phyloP scores from a whole-genome alignment of 352 stramenopile species.

The Phytophthora aleatoria region DNA sequence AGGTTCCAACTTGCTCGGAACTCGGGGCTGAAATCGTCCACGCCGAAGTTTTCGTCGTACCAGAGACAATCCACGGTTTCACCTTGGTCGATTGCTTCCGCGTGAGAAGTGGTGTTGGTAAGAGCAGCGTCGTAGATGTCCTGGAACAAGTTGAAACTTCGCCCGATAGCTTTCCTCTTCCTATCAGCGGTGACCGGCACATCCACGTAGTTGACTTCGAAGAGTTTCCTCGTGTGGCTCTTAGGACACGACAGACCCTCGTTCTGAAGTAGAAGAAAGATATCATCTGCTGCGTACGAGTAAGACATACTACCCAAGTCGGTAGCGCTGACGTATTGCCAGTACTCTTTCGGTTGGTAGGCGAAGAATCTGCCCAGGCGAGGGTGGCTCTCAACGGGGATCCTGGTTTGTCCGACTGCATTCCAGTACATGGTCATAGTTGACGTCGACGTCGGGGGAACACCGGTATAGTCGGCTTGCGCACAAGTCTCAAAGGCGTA shows the following conservation, averaged over 20 bases:
- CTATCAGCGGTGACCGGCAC: slow-evolving; percentile 18
- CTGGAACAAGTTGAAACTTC: slow-evolving; percentile 49
- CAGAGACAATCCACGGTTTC: slow-evolving; percentile 62
- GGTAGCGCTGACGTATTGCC: slow-evolving; percentile 52
- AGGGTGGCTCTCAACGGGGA: slow-evolving; percentile 49
- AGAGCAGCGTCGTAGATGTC: slow-evolving; percentile 29
- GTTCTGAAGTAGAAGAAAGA: slow-evolving; percentile 45
- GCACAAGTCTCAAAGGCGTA: slow-evolving; percentile 60
- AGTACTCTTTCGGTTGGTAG: slow-evolving; percentile 63
- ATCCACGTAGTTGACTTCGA: slow-evolving; percentile 16
- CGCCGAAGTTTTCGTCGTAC: slow-evolving; percentile 46
- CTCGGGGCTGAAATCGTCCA: slow-evolving; percentile 49
- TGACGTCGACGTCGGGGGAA: slow-evolving; percentile 34
- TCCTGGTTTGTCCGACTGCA: slow-evolving; percentile 19
- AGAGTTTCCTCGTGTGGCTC: slow-evolving; percentile 40
- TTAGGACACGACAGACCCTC: slow-evolving; percentile 45
- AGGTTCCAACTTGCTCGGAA: slow-evolving; percentile 45
- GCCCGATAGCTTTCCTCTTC: slow-evolving; percentile 34
- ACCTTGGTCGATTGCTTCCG: slow-evolving; percentile 46
- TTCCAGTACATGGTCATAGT: slow-evolving; percentile 63
- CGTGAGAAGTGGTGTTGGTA: slow-evolving; percentile 16
- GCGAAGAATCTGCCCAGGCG: slow-evolving; percentile 52
- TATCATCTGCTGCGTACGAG: slow-evolving; percentile 58
- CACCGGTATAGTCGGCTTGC: slow-evolving; percentile 22
- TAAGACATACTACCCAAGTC: slow-evolving; percentile 66